Conservation (phyloP, 768 basidiomycete genomes). For the Rhizopogon rudus region DNA sequence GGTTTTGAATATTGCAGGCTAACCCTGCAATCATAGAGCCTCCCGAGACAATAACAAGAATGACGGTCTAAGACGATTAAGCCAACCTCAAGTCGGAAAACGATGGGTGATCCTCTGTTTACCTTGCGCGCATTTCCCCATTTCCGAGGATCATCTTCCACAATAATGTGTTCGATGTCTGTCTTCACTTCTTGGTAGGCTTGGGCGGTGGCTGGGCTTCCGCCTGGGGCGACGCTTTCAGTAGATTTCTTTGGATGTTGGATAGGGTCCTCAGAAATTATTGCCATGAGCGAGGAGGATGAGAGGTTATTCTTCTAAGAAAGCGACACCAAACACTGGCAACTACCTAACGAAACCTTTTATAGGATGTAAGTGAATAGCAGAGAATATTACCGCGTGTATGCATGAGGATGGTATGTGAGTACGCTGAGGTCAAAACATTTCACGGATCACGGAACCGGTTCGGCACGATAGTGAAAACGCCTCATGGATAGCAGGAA, state of each 20-base stretch:
- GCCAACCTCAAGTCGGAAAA: neutral
- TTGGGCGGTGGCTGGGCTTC: neutral
- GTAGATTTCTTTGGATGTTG: neutral
- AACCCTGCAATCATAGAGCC: conserved; percentile 21
- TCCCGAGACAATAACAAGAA: conserved; percentile 21
- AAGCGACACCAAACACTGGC: neutral
- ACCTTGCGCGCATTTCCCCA: conserved; percentile 62
- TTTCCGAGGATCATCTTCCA: conserved; percentile 56
- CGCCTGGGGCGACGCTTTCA: neutral
- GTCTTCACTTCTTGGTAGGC: conserved; percentile 1
- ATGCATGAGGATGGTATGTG: too few species aligned
- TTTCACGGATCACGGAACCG: too few species aligned
- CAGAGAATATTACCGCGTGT: too few species aligned
- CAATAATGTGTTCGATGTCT: conserved; percentile 37
- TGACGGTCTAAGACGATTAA: conserved; percentile 12
- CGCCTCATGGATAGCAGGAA: too few species aligned
- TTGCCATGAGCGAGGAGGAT: neutral
- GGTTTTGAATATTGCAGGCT: conserved; percentile 23
- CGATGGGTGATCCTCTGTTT: neutral
- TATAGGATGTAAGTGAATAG: neutral
- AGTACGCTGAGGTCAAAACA: too few species aligned
- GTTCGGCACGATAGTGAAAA: too few species aligned
- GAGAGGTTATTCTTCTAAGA: neutral
- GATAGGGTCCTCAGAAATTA: neutral
- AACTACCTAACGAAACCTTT: neutral